These are phyloP conservation scores for Talaromyces sp. DNA, from an alignment of 2,329 filamentous ascomycete species.

Conservation along the genomic window DNA sequence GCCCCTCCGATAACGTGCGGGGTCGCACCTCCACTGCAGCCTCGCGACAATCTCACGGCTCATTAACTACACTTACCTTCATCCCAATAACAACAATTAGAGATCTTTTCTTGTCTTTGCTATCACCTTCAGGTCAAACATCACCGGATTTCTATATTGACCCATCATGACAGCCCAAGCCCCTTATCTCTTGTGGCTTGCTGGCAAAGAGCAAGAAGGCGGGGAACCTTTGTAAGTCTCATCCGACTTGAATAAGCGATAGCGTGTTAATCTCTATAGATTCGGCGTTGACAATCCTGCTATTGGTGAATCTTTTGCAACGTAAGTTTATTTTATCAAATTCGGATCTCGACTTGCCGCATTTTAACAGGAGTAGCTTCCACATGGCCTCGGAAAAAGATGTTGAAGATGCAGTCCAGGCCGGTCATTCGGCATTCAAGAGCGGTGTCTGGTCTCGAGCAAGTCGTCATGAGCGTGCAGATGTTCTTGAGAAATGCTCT, in stretches of 20 bases:
- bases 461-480: conserved; percentile 23
- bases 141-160: too few relatives aligned
- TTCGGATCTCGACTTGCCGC: not conserved
- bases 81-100: too few relatives aligned
- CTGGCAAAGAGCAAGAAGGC: conserved; percentile 17
- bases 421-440: conserved; percentile 15
- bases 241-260: not conserved
- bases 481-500: conserved; percentile 25
- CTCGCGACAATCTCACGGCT: too few relatives aligned
- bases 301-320: conserved; percentile 21
- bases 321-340: conserved; percentile 5
- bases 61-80: too few relatives aligned
- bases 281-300: conserved; percentile 24
- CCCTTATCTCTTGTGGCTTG: conserved; percentile 20
- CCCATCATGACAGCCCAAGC: not conserved
- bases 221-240: conserved; percentile 11
- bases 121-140: not conserved
- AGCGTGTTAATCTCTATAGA: not conserved
- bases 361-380: conserved; percentile 14
- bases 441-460: conserved; percentile 24
- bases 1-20: too few relatives aligned
- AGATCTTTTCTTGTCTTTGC: too few relatives aligned
- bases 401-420: conserved; percentile 13
- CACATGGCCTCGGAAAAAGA: conserved; percentile 20
- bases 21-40: too few relatives aligned